These are phyloP conservation scores for Solanum lycopersicoides DNA, from an alignment of 257 asterid genomes.

Conservation along the genomic window DNA sequence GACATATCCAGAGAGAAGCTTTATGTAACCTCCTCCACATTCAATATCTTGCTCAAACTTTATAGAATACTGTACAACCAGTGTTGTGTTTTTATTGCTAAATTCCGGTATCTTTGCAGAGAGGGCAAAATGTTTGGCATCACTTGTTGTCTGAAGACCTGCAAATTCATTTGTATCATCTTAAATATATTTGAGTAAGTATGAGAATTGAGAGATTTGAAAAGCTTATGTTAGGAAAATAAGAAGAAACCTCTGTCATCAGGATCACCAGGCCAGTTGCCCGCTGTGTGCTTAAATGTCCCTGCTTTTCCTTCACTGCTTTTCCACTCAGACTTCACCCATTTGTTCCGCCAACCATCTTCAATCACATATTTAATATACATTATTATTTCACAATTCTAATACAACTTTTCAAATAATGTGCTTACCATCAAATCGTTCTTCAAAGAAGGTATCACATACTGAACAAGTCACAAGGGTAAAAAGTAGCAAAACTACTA, in stretches of 20 bases:
- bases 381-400: too few species aligned
- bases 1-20: constrained; percentile 86
- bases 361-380: too few species aligned
- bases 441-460: constrained; percentile 79
- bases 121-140: constrained; percentile 82
- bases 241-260: constrained; percentile 61
- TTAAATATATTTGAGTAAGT: background rate
- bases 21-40: constrained; percentile 95
- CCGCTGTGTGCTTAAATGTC: constrained; percentile 80
- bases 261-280: constrained; percentile 89
- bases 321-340: constrained; percentile 97
- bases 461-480: constrained; percentile 26
- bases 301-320: constrained; percentile 91
- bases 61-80: constrained; percentile 84
- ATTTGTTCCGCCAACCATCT: constrained; percentile 83
- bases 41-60: constrained; percentile 91
- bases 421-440: constrained; percentile 73
- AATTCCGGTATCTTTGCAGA: constrained; percentile 92
- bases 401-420: too few species aligned
- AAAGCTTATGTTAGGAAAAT: too few species aligned
- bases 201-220: too few species aligned
- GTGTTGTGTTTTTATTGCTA: constrained; percentile 79
- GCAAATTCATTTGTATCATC: constrained; percentile 6
- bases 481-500: constrained; percentile 1
- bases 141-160: constrained; percentile 83